A percentile compares a stretch with the other conserved stretches of the same genome.
phyloP scores from a whole-genome alignment of 257 asterid genomes.

The Nemophila menziesii region DNA sequence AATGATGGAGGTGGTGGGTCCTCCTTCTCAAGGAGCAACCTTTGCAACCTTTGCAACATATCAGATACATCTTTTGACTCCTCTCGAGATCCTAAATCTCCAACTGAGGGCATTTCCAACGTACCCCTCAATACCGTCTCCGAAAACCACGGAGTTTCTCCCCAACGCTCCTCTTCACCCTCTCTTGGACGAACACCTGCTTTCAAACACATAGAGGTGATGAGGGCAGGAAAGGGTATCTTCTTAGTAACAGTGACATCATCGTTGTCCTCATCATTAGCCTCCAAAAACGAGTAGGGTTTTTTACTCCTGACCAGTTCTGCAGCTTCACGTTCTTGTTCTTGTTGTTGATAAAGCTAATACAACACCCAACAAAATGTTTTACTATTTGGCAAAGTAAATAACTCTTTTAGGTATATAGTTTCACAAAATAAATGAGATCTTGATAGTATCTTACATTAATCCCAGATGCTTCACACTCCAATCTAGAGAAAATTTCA shows the following conservation, averaged over 20 bases:
- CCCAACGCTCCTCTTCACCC: too few species aligned
- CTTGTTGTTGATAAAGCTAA: constrained; percentile 60
- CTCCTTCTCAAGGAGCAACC: too few species aligned
- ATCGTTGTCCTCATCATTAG: constrained; percentile 53
- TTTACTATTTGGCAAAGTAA: background rate
- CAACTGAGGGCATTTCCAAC: too few species aligned
- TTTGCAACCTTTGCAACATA: too few species aligned
- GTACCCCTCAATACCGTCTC: too few species aligned
- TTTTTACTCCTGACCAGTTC: constrained; percentile 53
- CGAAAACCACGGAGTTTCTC: too few species aligned
- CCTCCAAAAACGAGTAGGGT: constrained; percentile 66
- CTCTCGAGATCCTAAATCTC: too few species aligned
- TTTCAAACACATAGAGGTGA: too few species aligned
- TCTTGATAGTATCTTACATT: constrained; percentile 36
- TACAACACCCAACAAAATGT: background rate
- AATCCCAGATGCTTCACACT: constrained; percentile 59
- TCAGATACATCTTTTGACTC: too few species aligned
- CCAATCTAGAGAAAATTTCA: constrained; percentile 65
- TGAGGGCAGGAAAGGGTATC: too few species aligned
- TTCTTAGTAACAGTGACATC: constrained; percentile 7
- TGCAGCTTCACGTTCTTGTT: constrained; percentile 70
- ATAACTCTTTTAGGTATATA: background rate
- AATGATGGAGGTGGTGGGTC: too few species aligned
- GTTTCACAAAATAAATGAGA: constrained; percentile 8
- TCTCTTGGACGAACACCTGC: too few species aligned